These are phyloP conservation scores for Neurospora hispaniola DNA, from an alignment of 495 filamentous ascomycete genomes.

Conservation along the genomic window DNA sequence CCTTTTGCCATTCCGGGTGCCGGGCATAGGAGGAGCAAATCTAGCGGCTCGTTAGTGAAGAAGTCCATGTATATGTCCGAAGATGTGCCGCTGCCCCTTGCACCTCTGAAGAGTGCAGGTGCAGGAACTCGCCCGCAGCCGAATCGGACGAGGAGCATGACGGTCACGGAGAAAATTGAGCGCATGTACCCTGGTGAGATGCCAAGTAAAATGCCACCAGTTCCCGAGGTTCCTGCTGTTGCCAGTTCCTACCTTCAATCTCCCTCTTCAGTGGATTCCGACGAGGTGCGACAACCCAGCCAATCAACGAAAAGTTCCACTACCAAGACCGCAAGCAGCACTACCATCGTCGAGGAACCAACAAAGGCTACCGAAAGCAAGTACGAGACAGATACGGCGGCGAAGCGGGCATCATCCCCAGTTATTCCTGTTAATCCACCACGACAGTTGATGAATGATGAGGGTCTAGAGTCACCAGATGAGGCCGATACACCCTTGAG, in stretches of 20 bases:
- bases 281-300: constrained; percentile 15
- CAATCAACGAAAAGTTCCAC: constrained; percentile 22
- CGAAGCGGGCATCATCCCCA: constrained; percentile 30
- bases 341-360: constrained; percentile 26
- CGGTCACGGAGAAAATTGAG: constrained; percentile 41
- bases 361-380: background rate
- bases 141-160: constrained; percentile 44
- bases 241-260: constrained; percentile 20
- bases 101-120: constrained; percentile 31
- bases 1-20: constrained; percentile 16
- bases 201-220: constrained; percentile 9
- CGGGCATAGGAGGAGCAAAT: constrained; percentile 34
- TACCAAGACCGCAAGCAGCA: constrained; percentile 25
- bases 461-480: constrained; percentile 7
- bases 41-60: constrained; percentile 29
- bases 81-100: constrained; percentile 28
- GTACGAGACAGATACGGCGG: constrained; percentile 9
- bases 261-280: constrained; percentile 7
- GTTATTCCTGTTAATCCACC: constrained; percentile 13
- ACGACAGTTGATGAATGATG: background rate
- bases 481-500: constrained; percentile 30
- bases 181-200: constrained; percentile 30
- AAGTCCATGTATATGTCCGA: constrained; percentile 31
- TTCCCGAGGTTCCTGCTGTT: constrained; percentile 34
- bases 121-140: constrained; percentile 22